phyloP scores from a whole-genome alignment of 768 basidiomycete species.

The Terana coerulea region DNA sequence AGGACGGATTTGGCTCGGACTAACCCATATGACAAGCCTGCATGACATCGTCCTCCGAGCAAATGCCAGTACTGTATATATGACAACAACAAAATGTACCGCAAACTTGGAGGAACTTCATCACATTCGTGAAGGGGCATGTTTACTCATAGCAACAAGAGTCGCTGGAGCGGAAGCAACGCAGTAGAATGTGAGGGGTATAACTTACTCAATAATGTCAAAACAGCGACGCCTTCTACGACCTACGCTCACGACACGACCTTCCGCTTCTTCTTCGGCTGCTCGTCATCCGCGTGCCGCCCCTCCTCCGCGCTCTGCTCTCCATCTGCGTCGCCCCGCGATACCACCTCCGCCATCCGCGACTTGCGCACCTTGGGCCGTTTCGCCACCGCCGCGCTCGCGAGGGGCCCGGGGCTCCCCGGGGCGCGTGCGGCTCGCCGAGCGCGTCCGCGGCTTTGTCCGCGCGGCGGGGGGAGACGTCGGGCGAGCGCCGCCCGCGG shows the following conservation, averaged over 20 bases:
- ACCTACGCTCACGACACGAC: slow-evolving; percentile 7
- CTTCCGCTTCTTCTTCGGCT: slow-evolving; percentile 26
- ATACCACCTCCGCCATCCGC: not conserved
- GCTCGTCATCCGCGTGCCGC: slow-evolving; percentile 21
- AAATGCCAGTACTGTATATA: too few species aligned
- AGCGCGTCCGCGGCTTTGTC: slow-evolving; percentile 15
- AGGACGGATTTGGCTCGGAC: too few species aligned
- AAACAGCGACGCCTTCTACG: not conserved
- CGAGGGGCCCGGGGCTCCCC: too few species aligned
- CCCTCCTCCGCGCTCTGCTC: slow-evolving; percentile 9
- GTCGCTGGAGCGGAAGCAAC: too few species aligned
- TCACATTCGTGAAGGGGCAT: too few species aligned
- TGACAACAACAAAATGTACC: too few species aligned
- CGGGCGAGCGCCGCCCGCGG: not conserved
- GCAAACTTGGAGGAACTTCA: too few species aligned
- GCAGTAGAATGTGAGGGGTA: too few species aligned
- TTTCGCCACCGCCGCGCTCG: slow-evolving; percentile 3
- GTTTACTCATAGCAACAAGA: too few species aligned
- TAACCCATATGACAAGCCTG: too few species aligned
- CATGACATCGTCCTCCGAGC: too few species aligned
- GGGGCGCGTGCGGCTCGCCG: slow-evolving; percentile 12
- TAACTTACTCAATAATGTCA: not conserved
- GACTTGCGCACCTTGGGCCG: slow-evolving; percentile 11
- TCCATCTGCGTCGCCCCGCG: not conserved
- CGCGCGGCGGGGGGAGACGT: slow-evolving; percentile 8